phyloP scores from a whole-genome alignment of 2,329 filamentous ascomycete species.

The Xylaria sp. region DNA sequence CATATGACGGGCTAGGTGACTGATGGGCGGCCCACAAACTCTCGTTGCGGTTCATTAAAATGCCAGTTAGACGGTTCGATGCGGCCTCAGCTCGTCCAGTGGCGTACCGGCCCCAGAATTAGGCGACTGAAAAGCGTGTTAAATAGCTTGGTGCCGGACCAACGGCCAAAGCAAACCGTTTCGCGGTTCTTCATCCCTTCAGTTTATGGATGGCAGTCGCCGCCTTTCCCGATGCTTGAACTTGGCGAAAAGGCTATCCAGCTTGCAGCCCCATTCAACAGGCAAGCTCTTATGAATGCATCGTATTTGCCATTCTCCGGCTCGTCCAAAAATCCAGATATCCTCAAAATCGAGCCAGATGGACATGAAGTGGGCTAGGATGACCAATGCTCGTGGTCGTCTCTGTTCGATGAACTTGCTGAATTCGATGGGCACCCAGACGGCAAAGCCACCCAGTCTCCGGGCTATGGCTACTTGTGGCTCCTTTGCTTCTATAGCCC shows the following conservation, averaged over 20 bases:
- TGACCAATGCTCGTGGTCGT: constrained; percentile 51
- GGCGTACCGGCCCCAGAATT: not conserved
- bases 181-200: not conserved
- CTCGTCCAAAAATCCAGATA: constrained; percentile 51
- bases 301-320: constrained; percentile 51
- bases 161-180: not conserved
- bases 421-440: constrained; percentile 50
- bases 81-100: not conserved
- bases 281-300: constrained; percentile 51
- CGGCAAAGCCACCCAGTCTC: constrained; percentile 51
- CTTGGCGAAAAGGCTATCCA: constrained; percentile 48
- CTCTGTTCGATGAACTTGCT: constrained; percentile 49
- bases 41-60: not conserved
- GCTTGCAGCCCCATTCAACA: constrained; percentile 49
- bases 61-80: not conserved
- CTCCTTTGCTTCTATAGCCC: constrained; percentile 46
- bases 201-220: not conserved
- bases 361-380: constrained; percentile 53
- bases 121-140: not conserved
- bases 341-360: constrained; percentile 51
- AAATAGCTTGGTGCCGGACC: not conserved
- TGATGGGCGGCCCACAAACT: not conserved
- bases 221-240: constrained; percentile 40
- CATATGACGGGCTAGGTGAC: not conserved
- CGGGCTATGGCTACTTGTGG: constrained; percentile 47